Percentiles rank a stretch among this genome's conserved stretches.
Conservation (phyloP, 2,329 filamentous ascomycete genomes). For the Neopestalotiopsis clavispora region DNA sequence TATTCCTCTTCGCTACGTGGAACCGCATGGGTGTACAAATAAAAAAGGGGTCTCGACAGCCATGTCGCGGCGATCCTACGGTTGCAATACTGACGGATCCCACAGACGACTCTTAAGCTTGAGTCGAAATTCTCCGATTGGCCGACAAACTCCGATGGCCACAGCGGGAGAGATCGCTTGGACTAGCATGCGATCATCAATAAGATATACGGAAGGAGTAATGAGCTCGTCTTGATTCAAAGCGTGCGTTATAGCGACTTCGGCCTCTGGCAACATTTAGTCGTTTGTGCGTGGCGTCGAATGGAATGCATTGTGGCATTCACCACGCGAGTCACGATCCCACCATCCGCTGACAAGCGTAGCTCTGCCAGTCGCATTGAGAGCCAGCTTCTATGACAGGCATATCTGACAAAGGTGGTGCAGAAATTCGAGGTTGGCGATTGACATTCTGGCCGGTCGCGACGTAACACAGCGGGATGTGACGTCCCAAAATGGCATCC, state of each 20-base stretch:
- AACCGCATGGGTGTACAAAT: neutral
- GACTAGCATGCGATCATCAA: constrained; percentile 4
- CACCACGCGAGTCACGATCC: neutral
- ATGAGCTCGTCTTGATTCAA: constrained; percentile 8
- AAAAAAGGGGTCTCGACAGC: constrained; percentile 3
- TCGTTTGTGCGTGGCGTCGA: neutral
- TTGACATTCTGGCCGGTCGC: neutral
- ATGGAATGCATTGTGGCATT: neutral
- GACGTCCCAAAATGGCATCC: neutral
- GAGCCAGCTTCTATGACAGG: neutral
- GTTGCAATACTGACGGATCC: constrained; percentile 10
- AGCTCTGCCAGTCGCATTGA: neutral
- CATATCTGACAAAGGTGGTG: neutral
- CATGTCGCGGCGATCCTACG: neutral
- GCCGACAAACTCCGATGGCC: constrained; percentile 1
- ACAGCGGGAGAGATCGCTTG: constrained; percentile 10
- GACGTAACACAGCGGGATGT: neutral
- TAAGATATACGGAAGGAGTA: constrained; percentile 9
- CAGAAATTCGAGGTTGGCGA: neutral
- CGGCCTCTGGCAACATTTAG: neutral
- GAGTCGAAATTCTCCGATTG: constrained; percentile 16
- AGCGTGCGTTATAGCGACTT: neutral
- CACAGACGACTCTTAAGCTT: constrained; percentile 4
- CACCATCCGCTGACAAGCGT: neutral
- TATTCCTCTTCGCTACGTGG: neutral